Percentiles rank a stretch among this genome's conserved stretches.
Evolutionary conservation across 331 rosid genomes (phyloP).

Genomic region (Pyrus hybrid): DNA sequence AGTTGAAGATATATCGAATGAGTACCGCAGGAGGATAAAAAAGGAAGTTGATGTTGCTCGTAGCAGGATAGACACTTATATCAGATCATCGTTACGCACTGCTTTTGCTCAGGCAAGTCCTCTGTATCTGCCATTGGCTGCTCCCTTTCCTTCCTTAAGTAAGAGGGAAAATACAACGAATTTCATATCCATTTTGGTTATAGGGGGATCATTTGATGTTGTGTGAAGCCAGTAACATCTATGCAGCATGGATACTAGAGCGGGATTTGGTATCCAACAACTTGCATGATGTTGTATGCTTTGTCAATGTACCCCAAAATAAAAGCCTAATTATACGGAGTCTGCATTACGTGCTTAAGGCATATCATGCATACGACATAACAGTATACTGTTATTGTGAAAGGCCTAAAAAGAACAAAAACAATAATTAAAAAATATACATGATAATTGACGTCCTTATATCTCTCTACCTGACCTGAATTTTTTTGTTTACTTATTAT

Average conservation of each 20-base stretch:
- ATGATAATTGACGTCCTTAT: neutral
- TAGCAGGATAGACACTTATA: conserved; percentile 69
- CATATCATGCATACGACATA: neutral
- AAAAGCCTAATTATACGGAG: too few relatives aligned
- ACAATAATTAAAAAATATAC: neutral
- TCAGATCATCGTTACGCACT: conserved; percentile 79
- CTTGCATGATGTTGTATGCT: too few relatives aligned
- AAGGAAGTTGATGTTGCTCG: conserved; percentile 48
- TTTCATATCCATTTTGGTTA: too few relatives aligned
- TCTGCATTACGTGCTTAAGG: too few relatives aligned
- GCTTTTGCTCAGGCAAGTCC: conserved; percentile 88
- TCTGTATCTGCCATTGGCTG: neutral
- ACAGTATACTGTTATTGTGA: neutral
- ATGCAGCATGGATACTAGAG: too few relatives aligned
- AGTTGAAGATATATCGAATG: conserved; percentile 62
- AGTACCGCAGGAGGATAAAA: conserved; percentile 53
- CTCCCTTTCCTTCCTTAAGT: neutral
- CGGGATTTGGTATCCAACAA: too few relatives aligned
- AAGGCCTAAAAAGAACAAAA: neutral
- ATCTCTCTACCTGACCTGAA: conserved; percentile 11
- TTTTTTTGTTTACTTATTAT: neutral
- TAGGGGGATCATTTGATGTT: too few relatives aligned
- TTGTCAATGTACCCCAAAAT: too few relatives aligned
- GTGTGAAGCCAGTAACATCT: too few relatives aligned
- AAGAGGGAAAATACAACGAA: neutral